These are phyloP conservation scores for Eimeria falciformis DNA, from an alignment of 169 alveolate genomes.

Conservation along the genomic window DNA sequence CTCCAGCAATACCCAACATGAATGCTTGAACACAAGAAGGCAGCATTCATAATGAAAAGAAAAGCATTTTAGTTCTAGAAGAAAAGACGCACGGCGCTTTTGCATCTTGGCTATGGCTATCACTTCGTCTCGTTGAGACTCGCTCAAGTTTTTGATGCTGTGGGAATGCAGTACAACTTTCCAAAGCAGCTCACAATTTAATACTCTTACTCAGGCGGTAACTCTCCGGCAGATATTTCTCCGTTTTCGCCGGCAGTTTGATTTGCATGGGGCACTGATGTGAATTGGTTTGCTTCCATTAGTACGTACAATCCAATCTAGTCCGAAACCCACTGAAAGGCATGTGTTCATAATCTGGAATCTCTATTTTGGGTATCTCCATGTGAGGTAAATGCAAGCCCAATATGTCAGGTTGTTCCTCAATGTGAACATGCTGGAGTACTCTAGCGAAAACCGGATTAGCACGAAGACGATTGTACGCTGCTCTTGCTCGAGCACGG, in stretches of 20 bases:
- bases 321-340: constrained; percentile 10
- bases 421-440: neutral
- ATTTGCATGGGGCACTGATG: constrained; percentile 69
- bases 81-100: constrained; percentile 48
- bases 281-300: neutral
- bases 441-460: constrained; percentile 5
- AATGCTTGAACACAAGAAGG: neutral
- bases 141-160: constrained; percentile 40
- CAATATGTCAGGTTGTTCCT: neutral
- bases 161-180: neutral
- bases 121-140: constrained; percentile 41
- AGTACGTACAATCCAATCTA: neutral
- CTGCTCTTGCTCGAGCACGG: neutral
- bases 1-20: constrained; percentile 1
- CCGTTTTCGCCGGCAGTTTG: constrained; percentile 72
- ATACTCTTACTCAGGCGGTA: constrained; percentile 65
- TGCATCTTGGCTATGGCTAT: constrained; percentile 49
- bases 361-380: neutral
- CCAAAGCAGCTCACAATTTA: neutral
- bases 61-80: neutral
- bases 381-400: neutral
- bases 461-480: neutral
- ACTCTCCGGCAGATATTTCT: constrained; percentile 58
- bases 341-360: constrained; percentile 48
- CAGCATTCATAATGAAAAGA: neutral